phyloP scores from a whole-genome alignment of 2,329 filamentous ascomycete species.

The Ilyonectria mors-panacis region DNA sequence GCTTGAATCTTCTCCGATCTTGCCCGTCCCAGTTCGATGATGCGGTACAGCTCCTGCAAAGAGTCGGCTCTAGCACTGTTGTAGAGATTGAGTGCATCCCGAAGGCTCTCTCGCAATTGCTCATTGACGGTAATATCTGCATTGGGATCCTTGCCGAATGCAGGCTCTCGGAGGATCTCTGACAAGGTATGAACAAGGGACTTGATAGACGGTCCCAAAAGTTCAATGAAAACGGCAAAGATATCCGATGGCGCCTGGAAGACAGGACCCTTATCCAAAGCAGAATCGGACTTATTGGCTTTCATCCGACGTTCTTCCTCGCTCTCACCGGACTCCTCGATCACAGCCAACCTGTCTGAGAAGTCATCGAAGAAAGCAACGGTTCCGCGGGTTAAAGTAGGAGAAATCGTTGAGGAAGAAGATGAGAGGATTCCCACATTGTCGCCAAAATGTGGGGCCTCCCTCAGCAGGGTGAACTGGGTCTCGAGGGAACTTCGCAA shows the following conservation, averaged over 20 bases:
- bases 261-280: conserved; percentile 50
- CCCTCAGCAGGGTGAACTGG: conserved; percentile 25
- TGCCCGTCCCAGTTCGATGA: conserved; percentile 79
- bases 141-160: conserved; percentile 79
- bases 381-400: conserved; percentile 46
- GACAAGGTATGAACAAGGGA: conserved; percentile 93
- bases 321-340: conserved; percentile 75
- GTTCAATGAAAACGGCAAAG: conserved; percentile 89
- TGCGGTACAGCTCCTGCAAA: conserved; percentile 83
- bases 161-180: conserved; percentile 88
- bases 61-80: conserved; percentile 82
- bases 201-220: conserved; percentile 95
- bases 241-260: conserved; percentile 83
- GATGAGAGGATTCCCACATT: conserved; percentile 31
- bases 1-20: conserved; percentile 84
- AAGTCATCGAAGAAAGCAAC: conserved; percentile 57
- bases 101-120: conserved; percentile 84
- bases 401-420: conserved; percentile 41
- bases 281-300: conserved; percentile 49
- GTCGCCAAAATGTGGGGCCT: conserved; percentile 6
- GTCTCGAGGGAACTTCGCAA: conserved; percentile 75
- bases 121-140: conserved; percentile 82
- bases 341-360: conserved; percentile 69
- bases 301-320: conserved; percentile 59
- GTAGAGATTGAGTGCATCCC: conserved; percentile 86